These are phyloP conservation scores for Obelidium mucronatum DNA, from an alignment of 192 early-diverging fungal species.

Conservation along the genomic window DNA sequence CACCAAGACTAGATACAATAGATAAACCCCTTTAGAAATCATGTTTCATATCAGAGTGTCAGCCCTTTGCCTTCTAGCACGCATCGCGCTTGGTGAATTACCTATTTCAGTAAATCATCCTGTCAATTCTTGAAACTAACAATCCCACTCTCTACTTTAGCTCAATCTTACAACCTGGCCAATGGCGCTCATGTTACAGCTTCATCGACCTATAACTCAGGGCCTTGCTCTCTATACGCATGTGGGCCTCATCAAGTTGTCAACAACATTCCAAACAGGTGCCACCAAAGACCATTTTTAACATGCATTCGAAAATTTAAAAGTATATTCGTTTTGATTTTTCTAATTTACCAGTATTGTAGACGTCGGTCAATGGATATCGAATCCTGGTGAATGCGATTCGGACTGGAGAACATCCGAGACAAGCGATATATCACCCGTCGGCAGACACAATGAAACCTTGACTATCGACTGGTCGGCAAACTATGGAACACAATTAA, in stretches of 20 bases:
- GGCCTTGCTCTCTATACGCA: background rate
- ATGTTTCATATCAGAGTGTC: background rate
- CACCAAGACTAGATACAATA: too few relatives aligned
- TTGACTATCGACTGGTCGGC: slow-evolving; percentile 18
- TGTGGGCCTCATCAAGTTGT: slow-evolving; percentile 18
- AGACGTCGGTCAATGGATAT: slow-evolving; percentile 8
- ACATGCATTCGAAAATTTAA: background rate
- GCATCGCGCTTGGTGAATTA: background rate
- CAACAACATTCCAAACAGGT: background rate
- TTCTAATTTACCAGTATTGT: background rate
- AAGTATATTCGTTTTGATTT: too few relatives aligned
- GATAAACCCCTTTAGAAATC: too few relatives aligned
- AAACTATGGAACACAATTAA: slow-evolving; percentile 17
- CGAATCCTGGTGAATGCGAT: background rate
- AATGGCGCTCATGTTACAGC: background rate
- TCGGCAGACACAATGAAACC: slow-evolving; percentile 5
- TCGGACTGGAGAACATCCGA: slow-evolving; percentile 1
- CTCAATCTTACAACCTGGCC: slow-evolving; percentile 2
- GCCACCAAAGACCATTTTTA: background rate
- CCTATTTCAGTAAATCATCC: background rate
- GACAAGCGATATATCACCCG: background rate
- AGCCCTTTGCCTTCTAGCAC: background rate
- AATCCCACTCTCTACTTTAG: background rate
- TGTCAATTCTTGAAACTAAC: background rate
- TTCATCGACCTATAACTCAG: background rate